Base-by-base conservation (phyloP, 768 basidiomycete genomes). In the Boletus sp. region DNA sequence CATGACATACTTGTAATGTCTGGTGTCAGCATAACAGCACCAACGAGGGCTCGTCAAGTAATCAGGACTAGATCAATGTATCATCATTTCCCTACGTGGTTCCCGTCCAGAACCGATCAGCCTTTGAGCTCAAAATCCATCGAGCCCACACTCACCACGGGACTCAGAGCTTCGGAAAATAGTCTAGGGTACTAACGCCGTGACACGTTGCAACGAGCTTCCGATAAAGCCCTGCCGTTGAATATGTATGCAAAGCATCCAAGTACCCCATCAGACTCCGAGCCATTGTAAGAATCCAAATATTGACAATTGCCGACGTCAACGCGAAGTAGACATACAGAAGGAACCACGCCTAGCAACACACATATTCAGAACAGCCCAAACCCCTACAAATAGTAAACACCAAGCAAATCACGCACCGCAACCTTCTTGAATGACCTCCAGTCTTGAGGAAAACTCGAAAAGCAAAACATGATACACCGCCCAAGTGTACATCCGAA, bases 401-500 rank as follows among this genome's bases (percentile, higher is more conserved):
- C 24, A 29, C 24, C 6, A 18, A 35, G 33, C 24, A 11, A 49
- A 24, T 7, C 3, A 41, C 55, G 40, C 7, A 62, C 61, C 60
- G 50, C 4, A 0, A 12, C 18, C 15, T 62, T 63, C 50, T n/a
- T n/a, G n/a, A 62, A 17, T 8, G 52, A 30, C 28, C 29, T 51
- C 3, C 54, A 15, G 28, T 62, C 61, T 7, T 15, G 40, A 7
- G 60, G 54, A 35, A 61, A 61, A 28, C 42, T 52, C 14, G 15
- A 41, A 30, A 50, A 59, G 15, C 63, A 63, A 45, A 58, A 51
- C 3, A 51, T n/a, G n/a, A n/a, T 30, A n/a, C 44, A 47, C 35
- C 58, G 61, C 1, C 61, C 61, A 0, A 63, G 6, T 54, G 20
- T n/a, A n/a, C 61, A 63, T 5, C 61, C 61, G 9, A 48, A 58